Evolutionary conservation across 148 eudicot genomes (phyloP), one percentile per base, ranked within the genome.

Genomic region (Rhododendron williamsianum): DNA sequence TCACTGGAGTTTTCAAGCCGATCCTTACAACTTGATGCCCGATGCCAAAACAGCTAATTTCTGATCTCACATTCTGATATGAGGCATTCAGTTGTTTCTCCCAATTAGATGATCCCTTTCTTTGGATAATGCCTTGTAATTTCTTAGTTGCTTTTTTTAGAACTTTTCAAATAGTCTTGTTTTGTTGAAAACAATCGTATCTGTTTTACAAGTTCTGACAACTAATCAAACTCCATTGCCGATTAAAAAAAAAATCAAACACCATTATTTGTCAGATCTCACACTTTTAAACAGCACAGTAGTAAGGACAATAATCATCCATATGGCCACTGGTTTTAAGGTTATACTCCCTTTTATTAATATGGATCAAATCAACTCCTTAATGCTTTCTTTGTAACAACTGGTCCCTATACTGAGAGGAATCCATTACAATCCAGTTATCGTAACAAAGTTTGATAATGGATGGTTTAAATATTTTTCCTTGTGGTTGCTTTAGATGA

Each of bases 21-120:
- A 30, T 56, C 63, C 46, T 81, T 35, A 56, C 46, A 54, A 35
- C 83, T 81, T 35, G 46, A 81, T 19, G 48, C 83, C 46, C 21
- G 41, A 15, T 81, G 27, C 83, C 27, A 21, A 56, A 51, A 81
- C 27, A 56, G 30, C 83, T 51, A 81, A 52, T 81, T 56, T 81
- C 69, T 54, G 65, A 49, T 76, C 23, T 48, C 46, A 83, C 69
- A 49, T 51, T 73, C 25, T 48, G n/a, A 73, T 48, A 35, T 12
- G 69, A 35, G 48, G 25, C 82, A 30, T 35, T 41, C 41, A 35
- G 83, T 56, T 30, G 83, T 56, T 30, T 80, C 65, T 52, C 43
- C 11, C 21, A 80, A 77, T 80, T 27, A 16, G 65, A 52, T 80
- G 25, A 27, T 49, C 11, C 60, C 65, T 52, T 80, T 49, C 60